A percentile compares a stretch with the other conserved stretches of the same genome.
phyloP scores from a whole-genome alignment of 2,329 filamentous ascomycete genomes.

The Botrytis fabae region DNA sequence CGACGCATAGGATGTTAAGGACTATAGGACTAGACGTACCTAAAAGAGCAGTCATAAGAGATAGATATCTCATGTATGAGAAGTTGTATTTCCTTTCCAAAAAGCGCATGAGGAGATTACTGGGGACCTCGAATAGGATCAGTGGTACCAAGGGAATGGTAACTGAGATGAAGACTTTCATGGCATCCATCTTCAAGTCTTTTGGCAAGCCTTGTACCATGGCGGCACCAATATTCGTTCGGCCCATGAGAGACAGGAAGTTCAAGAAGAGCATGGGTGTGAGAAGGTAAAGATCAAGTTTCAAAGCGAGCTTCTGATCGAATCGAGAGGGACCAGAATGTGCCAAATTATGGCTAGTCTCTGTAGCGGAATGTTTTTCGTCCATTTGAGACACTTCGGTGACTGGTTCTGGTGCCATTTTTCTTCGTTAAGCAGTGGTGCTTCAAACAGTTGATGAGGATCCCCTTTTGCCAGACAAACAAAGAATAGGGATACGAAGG shows the following conservation, averaged over 20 bases:
- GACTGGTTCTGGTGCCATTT: background rate
- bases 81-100: slow-evolving; percentile 27
- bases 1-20: background rate
- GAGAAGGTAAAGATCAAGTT: slow-evolving; percentile 29
- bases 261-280: slow-evolving; percentile 38
- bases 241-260: slow-evolving; percentile 30
- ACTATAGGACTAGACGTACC: background rate
- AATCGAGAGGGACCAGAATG: slow-evolving; percentile 4
- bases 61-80: slow-evolving; percentile 34
- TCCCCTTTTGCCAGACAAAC: background rate
- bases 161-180: slow-evolving; percentile 40
- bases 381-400: background rate
- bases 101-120: slow-evolving; percentile 42
- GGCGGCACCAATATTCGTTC: slow-evolving; percentile 25
- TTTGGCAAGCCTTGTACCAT: slow-evolving; percentile 32
- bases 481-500: background rate
- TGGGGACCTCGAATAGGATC: slow-evolving; percentile 37
- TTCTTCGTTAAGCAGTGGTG: background rate
- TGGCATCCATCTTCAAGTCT: slow-evolving; percentile 33
- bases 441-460: background rate
- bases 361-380: slow-evolving; percentile 8
- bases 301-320: slow-evolving; percentile 23
- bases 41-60: slow-evolving; percentile 22
- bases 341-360: background rate
- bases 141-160: slow-evolving; percentile 47